Evolutionary conservation across 495 filamentous ascomycete species (phyloP), one percentile per base, ranked within the genome.

Genomic region (Amphirosellinia nigrospora): DNA sequence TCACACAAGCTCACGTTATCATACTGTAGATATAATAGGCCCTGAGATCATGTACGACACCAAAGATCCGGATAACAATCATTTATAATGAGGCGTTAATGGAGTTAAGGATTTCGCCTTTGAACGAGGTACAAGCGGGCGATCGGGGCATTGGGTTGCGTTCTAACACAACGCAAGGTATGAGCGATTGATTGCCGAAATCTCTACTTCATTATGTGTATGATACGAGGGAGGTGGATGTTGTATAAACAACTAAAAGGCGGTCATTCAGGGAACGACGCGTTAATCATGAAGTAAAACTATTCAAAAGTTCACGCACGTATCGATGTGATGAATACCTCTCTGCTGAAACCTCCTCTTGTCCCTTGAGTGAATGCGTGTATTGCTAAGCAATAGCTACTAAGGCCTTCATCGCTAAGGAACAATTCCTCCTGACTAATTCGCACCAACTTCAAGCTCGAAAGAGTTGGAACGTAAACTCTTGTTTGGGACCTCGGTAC

Each of bases 131-230:
- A 34, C 41, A 45, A 52, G 46, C 56, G 32, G 45, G 23, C 7
- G 56, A 48, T 50, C 9, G 50, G 55, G 66, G 21, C 56, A 39
- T 68, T 28, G 41, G 66, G 16, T 28, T 10, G 43, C 16, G 15
- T 41, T 34, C 58, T 34, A 53, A 46, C 39, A 53, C 56, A 38
- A 50, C 34, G 16, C 38, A 58, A 58, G 28, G 9, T 48, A 2
- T 34, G 41, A 68, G 53, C 65, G 41, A 38, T 39, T 43, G 26
- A 60, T 60, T 60, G 21, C 30, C 58, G 45, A 69, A 69, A 69
- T 69, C 66, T 69, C 66, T 62, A 69, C 66, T 69, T 69, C 41
- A 62, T 23, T 50, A 15, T 62, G 19, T 69, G 45, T 53, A 69
- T 32, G n/a, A 55, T 56, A 66, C 10, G 50, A 16, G 50, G 36